Percentiles rank a stretch among this genome's conserved stretches.
Evolutionary conservation across 1,284 basidiomycete genomes (phyloP).

Genomic region (Violaceomyces palustris): DNA sequence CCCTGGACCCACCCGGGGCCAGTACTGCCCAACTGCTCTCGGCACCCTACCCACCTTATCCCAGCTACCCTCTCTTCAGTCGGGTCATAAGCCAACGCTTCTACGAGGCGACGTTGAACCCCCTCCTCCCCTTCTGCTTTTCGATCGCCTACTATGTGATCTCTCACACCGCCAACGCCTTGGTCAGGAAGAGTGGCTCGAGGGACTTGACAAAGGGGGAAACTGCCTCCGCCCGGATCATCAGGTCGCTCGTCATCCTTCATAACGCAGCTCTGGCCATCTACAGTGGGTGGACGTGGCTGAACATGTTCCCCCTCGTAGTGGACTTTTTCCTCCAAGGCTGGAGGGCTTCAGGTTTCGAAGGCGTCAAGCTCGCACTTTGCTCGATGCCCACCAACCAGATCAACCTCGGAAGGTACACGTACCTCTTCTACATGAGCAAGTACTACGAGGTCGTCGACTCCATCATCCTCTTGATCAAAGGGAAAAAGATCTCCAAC

Average conservation of each 20-base stretch:
- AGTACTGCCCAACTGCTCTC: slow-evolving; percentile 4
- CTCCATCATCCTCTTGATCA: slow-evolving; percentile 50
- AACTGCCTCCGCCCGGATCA: slow-evolving; percentile 1
- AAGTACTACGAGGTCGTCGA: slow-evolving; percentile 49
- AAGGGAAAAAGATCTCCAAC: slow-evolving; percentile 51
- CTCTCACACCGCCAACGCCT: slow-evolving; percentile 27
- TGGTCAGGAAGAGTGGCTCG: slow-evolving; percentile 11
- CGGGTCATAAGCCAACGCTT: slow-evolving; percentile 1
- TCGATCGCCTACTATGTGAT: slow-evolving; percentile 37
- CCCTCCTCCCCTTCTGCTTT: slow-evolving; percentile 26
- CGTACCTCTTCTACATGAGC: slow-evolving; percentile 52
- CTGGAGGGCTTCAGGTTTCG: slow-evolving; percentile 18
- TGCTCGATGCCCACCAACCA: slow-evolving; percentile 50
- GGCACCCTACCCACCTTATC: slow-evolving; percentile 25
- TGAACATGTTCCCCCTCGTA: slow-evolving; percentile 26
- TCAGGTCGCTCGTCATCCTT: slow-evolving; percentile 24
- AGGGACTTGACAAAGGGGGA: slow-evolving; percentile 27
- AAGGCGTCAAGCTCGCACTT: slow-evolving; percentile 48
- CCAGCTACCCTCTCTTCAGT: background rate
- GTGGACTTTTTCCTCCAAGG: slow-evolving; percentile 37
- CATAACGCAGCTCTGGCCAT: slow-evolving; percentile 40
- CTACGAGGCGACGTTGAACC: slow-evolving; percentile 16
- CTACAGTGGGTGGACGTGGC: slow-evolving; percentile 38
- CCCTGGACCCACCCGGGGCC: slow-evolving; percentile 11
- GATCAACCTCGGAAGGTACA: slow-evolving; percentile 38